Base-by-base conservation (phyloP, 1,284 basidiomycete species). In the Trametes sp. region DNA sequence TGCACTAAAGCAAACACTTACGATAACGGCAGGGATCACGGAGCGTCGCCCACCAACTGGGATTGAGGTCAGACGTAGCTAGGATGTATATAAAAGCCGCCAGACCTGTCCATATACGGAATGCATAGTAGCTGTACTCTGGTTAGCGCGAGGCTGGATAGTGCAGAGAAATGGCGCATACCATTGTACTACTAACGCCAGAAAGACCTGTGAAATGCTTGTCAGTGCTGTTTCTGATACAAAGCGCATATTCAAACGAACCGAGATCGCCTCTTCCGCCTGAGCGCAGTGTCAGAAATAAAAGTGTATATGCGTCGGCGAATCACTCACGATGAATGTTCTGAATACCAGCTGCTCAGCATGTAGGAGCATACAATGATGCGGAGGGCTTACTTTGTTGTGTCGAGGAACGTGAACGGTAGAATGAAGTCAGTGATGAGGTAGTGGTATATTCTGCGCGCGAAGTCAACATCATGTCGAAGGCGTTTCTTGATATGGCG, bases 281-380 rank as follows among this genome's bases (percentile, higher is more conserved):
- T 81, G 65, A 8, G 21, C 10, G 38, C 8, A 26, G 2, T 23
- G 24, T 57, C 45, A 54, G 41, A 26, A 8, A 26, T 14, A 13
- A 13, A 6, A 26, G 10, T 9, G 13, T 14, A 21, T 31, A 24
- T 46, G 19, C 14, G 31, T 21, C 28, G 33, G 4, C 33, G 4
- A 67, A 16, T 1, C 24, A 66, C 79, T 73, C 62, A 81, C 79
- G 52, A 79, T 72, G 54, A 81, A 78, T 13, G 77, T 73, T 41
- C 79, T 81, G 24, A 7, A 31, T 16, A 46, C 14, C 1, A 11
- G 4, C 11, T 5, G 13, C n/a, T 44, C 9, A 41, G 26, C 4
- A 38, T 26, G 13, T 2, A 26, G 21, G 14, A 11, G 21, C 10
- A 11, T 2, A 9, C 11, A 6, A 14, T 31, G 26, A 31, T 4